These are phyloP conservation scores for Diplodia seriata DNA, from an alignment of 2,329 filamentous ascomycete genomes.

Conservation along the genomic window DNA sequence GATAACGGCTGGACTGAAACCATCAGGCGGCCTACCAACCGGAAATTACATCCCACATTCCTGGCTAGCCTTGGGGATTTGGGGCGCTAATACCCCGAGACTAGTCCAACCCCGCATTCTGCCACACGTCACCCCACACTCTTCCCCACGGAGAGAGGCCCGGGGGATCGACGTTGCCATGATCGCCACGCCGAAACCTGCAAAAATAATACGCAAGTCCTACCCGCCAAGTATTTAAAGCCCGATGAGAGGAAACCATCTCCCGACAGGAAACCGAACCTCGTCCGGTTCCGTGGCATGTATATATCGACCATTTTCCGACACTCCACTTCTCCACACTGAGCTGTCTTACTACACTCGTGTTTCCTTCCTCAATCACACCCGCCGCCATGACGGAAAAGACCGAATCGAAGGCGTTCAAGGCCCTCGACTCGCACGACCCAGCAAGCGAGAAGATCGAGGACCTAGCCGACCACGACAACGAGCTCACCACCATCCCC, in stretches of 20 bases:
- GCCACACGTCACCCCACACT: background rate
- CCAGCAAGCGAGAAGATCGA: slow-evolving; percentile 1
- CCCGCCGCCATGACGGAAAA: background rate
- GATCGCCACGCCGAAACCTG: background rate
- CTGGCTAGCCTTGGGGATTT: background rate
- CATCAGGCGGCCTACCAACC: background rate
- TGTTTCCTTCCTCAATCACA: background rate
- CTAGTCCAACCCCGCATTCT: background rate
- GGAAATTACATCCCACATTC: background rate
- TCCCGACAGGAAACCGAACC: background rate
- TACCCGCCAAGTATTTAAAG: background rate
- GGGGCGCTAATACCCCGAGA: background rate
- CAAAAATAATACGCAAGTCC: background rate
- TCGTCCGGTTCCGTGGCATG: background rate
- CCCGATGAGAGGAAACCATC: background rate
- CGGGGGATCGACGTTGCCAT: background rate
- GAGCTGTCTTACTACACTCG: background rate
- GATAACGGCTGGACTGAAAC: background rate
- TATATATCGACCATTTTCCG: background rate
- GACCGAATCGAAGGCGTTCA: background rate
- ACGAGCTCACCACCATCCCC: background rate
- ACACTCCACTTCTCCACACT: background rate
- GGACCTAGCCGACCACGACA: background rate
- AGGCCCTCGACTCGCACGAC: background rate
- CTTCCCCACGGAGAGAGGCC: background rate